Conservation (phyloP, 2,329 filamentous ascomycete species). For the Arthrobotrys megalospora region DNA sequence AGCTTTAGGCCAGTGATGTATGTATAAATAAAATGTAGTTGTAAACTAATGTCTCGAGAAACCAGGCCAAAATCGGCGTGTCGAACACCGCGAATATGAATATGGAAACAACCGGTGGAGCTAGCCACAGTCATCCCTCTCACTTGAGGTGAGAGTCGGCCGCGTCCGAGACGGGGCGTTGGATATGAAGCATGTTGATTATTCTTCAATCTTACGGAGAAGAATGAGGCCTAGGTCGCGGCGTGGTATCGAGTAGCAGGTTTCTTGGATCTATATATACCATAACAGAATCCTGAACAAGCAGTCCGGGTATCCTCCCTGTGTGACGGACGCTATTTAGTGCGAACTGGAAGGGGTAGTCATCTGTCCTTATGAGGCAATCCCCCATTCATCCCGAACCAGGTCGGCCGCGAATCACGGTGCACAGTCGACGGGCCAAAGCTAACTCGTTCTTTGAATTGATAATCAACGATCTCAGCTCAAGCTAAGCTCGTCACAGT, state of each 20-base stretch:
- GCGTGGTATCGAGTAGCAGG: constrained; percentile 34
- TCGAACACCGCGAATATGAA: constrained; percentile 27
- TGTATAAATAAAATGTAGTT: not conserved
- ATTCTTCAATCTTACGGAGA: constrained; percentile 15
- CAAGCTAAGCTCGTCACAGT: constrained; percentile 40
- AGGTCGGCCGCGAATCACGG: constrained; percentile 39
- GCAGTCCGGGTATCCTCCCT: not conserved
- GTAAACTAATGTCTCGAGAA: constrained; percentile 3
- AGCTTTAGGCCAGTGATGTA: not conserved
- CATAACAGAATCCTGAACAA: not conserved
- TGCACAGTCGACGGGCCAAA: constrained; percentile 10
- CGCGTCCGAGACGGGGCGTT: constrained; percentile 57
- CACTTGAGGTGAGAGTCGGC: constrained; percentile 59
- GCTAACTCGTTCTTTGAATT: constrained; percentile 14
- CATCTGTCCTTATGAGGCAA: constrained; percentile 43
- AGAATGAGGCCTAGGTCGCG: constrained; percentile 20
- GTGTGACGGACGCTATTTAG: constrained; percentile 17
- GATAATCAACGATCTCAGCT: constrained; percentile 48
- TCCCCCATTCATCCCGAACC: constrained; percentile 23
- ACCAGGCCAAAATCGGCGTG: constrained; percentile 2
- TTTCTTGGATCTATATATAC: constrained; percentile 35
- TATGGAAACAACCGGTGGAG: constrained; percentile 13
- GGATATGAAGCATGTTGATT: constrained; percentile 52
- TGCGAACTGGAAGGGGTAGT: constrained; percentile 13
- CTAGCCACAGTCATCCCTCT: constrained; percentile 35